phyloP scores from a whole-genome alignment of 345 rosid genomes.

The Eucalyptus marginata region DNA sequence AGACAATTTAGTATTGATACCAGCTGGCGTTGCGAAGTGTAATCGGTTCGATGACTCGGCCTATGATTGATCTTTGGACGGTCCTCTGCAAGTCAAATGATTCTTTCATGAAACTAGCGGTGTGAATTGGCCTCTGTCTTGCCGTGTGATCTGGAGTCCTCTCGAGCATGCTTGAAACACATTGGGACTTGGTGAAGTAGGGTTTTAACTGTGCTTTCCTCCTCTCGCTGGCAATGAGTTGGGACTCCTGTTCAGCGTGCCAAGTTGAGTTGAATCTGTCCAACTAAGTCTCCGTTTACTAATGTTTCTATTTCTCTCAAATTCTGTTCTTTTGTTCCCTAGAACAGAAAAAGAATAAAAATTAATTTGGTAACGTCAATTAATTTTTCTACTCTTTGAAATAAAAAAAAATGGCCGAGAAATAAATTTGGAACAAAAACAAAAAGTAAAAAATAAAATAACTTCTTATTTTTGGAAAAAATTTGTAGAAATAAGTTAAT shows the following conservation, averaged over 20 bases:
- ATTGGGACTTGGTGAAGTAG: neutral
- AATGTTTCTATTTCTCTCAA: too few relatives aligned
- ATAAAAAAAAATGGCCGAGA: accelerated
- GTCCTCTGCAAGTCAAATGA: neutral
- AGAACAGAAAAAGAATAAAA: too few relatives aligned
- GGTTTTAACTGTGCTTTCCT: neutral
- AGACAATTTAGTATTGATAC: neutral
- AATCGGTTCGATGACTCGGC: neutral
- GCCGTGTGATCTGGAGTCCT: neutral
- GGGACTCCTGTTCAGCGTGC: neutral
- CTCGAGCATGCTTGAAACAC: neutral
- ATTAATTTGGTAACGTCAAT: too few relatives aligned
- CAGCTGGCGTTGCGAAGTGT: neutral
- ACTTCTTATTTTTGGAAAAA: too few relatives aligned
- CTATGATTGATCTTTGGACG: neutral
- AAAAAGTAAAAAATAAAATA: too few relatives aligned
- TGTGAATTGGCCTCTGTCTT: neutral
- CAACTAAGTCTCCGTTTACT: too few relatives aligned
- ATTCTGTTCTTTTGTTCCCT: too few relatives aligned
- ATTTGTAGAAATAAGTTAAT: too few relatives aligned
- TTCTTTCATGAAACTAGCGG: neutral
- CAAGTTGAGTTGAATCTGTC: neutral
- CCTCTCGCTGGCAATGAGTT: neutral
- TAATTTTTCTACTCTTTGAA: too few relatives aligned
- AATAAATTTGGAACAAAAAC: too few relatives aligned